Evolutionary conservation across 139 green algal species (phyloP), one percentile per base, ranked within the genome.

Genomic region (Medakamo hakoo): DNA sequence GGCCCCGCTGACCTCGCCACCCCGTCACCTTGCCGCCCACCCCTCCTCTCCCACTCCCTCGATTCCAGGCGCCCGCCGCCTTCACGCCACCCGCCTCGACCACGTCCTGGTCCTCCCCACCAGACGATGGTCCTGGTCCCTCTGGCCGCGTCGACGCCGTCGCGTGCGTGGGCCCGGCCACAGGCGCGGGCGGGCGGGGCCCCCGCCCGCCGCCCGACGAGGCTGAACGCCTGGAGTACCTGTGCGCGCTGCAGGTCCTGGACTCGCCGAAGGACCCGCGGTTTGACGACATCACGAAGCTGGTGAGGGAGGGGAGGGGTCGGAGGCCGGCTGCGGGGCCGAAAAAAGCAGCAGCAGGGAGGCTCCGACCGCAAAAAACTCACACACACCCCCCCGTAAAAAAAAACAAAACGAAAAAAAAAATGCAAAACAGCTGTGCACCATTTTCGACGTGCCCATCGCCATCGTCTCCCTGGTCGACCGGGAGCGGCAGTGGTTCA

Each of bases 401-500:
- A n/a, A n/a, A n/a, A n/a, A n/a, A n/a, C n/a, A n/a, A n/a, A n/a
- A n/a, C n/a, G n/a, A n/a, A n/a, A n/a, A n/a, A n/a, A n/a, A 52
- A 18, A 29, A 30, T 30, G 1, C 9, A 32, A 48, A n/a, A n/a
- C 59, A 62, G 55, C 48, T 76, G 1, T 75, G 65, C 64, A 60
- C 58, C 28, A 68, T 82, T 27, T 80, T 80, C 60, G 66, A 65
- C 59, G 76, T 80, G 29, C 86, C 84, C 20, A 89, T 94, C 27
- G 80, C 80, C 1, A 72, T 92, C 27, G 84, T 95, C 0, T 88
- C 77, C 1, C 65, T 95, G 1, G 82, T 94, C 28, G 85, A 92
- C 61, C 73, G 66, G 29, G 76, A 92, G 26, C 72, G 86, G 58
- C 85, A 95, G 73, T 95, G 83, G 85, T 95, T 95, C 74, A 94